These are phyloP conservation scores for Leccinum aurantiacum DNA, from an alignment of 768 basidiomycete genomes.

Conservation along the genomic window DNA sequence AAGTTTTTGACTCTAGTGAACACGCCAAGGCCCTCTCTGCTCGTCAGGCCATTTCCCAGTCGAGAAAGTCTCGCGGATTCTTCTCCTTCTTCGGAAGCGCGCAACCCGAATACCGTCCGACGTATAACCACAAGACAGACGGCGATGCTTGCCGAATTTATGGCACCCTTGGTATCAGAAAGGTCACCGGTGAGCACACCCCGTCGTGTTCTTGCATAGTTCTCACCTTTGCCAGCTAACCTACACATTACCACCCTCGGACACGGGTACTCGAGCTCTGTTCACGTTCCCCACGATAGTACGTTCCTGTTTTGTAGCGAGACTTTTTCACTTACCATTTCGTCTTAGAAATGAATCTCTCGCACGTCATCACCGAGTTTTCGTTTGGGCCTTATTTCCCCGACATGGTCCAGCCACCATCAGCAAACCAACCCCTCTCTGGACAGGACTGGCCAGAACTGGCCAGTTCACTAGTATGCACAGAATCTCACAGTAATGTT, in stretches of 20 bases:
- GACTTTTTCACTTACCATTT: background rate
- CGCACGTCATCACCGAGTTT: constrained; percentile 95
- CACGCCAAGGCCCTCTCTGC: constrained; percentile 69
- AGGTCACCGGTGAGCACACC: constrained; percentile 69
- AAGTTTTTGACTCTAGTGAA: constrained; percentile 39
- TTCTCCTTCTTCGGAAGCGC: constrained; percentile 54
- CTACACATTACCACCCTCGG: constrained; percentile 93
- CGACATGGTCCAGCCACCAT: constrained; percentile 81
- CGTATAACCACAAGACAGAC: constrained; percentile 65
- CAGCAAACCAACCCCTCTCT: too few species aligned
- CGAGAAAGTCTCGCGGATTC: constrained; percentile 71
- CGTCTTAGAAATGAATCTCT: constrained; percentile 85
- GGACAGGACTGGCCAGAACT: too few species aligned
- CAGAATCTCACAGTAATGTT: too few species aligned
- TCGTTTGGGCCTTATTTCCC: constrained; percentile 97
- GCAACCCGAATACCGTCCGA: constrained; percentile 59
- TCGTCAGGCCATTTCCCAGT: constrained; percentile 67
- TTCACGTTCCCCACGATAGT: constrained; percentile 89
- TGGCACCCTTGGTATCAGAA: constrained; percentile 81
- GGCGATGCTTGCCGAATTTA: constrained; percentile 84
- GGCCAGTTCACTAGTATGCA: too few species aligned
- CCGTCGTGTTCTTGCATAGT: background rate
- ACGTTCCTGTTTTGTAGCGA: constrained; percentile 31
- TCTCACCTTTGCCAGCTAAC: constrained; percentile 55
- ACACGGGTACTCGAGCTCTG: constrained; percentile 85